Evolutionary conservation across 73 alveolate genomes (phyloP), one percentile per base, ranked within the genome.

Genomic region (Tetrahymena elliotti): DNA sequence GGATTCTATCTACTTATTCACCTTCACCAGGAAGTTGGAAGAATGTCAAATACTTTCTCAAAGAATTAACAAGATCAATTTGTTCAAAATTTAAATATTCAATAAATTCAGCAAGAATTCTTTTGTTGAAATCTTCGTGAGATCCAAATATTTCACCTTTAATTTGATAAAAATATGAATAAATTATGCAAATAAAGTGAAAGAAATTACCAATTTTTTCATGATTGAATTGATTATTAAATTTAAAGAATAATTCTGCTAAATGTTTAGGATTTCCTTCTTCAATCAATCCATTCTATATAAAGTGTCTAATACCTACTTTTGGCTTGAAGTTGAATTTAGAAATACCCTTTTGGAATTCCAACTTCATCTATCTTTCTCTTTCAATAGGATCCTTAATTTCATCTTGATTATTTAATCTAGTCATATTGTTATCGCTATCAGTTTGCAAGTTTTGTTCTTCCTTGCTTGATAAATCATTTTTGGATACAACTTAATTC

Each of bases 11-110:
- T 9, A 98, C 98, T 95, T 98, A 96, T 96, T 98, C 98, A 4
- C 99, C 99, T 97, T 98, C 99, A 41, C 99, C 98, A 33, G 99
- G 99, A 35, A 98, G 96, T 95, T 98, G 97, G 96, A 98, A 98
- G 52, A 98, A 98, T 0, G 99, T 93, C 41, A 98, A 97, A 94
- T 98, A 96, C 36, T 52, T 95, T 96, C 98, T 98, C 68, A 98
- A 82, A 22, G 99, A 98, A 35, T 96, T 98, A 11, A 98, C 98
- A 38, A 97, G 96, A 47, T 94, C 97, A 18, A 97, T 95, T 34
- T 96, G 96, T 84, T 96, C 96, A 94, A 98, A 98, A 95, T 96
- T 97, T 84, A 95, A 96, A 38, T 96, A 93, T 52, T 98, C 98
- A 54, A 98, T 97, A 83, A 95, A 98, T 92, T 97, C 96, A 96